Evolutionary conservation across 495 filamentous ascomycete genomes (phyloP), one percentile per base, ranked within the genome.

Genomic region (Neurospora africana): DNA sequence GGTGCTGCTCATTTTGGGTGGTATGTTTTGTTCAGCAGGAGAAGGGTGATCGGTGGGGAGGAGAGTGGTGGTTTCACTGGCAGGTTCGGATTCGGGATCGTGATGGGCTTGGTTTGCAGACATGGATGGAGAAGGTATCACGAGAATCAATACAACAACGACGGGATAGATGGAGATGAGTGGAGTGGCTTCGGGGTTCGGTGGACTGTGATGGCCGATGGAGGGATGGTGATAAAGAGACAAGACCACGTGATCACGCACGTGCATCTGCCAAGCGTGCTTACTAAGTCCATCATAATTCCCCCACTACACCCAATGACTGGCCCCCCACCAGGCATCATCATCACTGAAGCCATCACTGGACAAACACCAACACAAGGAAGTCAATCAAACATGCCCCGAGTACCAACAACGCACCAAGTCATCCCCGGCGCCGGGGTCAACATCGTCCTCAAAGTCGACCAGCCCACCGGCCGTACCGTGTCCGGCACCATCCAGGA

Each of bases 391-490:
- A 44, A 44, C n/a, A 83, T 76, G 75, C 76, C 41, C 39, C 68
- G 36, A 17, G 84, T 90, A 2, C 89, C 89, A 11, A 86, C 74
- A 6, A 84, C 78, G 6, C 74, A 75, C 15, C 78, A 89, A 41
- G 86, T 91, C 23, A 58, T 85, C 11, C 82, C 82, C 10, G 91
- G 91, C 61, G 85, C 89, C 6, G 43, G 67, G 19, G 91, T 93
- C 71, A 89, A 89, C 70, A 91, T 93, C 33, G 82, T 92, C 4
- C 84, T 92, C 36, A 93, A 93, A 76, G 83, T 78, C 15, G 91
- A 93, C 76, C 91, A 93, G 75, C 85, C 84, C 0, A 92, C 90
- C 2, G 91, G 91, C 13, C 86, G 86, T 44, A 87, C 91, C 74
- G 89, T 91, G 3, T 80, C 82, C 65, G 91, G 91, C 11, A 79